Evolutionary conservation across 2,329 filamentous ascomycete genomes (phyloP), one percentile per base, ranked within the genome.

Genomic region (Ophiostoma piceae): DNA sequence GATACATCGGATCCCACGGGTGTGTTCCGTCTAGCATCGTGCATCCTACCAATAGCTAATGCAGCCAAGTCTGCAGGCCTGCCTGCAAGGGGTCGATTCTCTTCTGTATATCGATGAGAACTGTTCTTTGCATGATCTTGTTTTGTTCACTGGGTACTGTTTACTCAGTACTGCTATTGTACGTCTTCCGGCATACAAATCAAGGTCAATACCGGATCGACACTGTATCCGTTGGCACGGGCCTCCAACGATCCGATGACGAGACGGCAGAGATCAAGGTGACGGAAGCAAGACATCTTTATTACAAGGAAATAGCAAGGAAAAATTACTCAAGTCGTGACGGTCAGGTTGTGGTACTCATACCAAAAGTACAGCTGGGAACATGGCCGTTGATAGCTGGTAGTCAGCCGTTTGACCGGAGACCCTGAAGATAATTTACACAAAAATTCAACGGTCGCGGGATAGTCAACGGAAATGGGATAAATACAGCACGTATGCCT

Each of bases 1-100:
- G 47, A 54, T 22, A 54, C 54, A 35, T 35, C 35, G 57, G 57
- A 62, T 62, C 26, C 26, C 26, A 62, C 57, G 57, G 57, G 57
- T 62, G 26, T 62, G 57, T 62, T 62, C 57, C 57, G 57, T 62
- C 57, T 26, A 62, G 57, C 26, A 32, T 35, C 57, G 26, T 60
- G 54, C 54, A 60, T 62, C 22, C 57, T 32, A 12, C 11, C 57
- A 32, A 32, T 62, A 32, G 57, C 57, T 62, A 62, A 62, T 62
- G 57, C 57, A 62, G 57, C 57, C 57, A 62, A 62, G 57, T 62
- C n/a, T 57, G 22, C 51, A 57, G 16, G 41, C 9, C 51, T 54
- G 47, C 47, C 54, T 62, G 57, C 57, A 62, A 62, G 57, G 57
- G 57, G 22, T 62, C n/a, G 51, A 11, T 14, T 22, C n/a, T 54